Conservation (phyloP, 108 stramenopile species). For the Chaetoceros tenuissimus region DNA sequence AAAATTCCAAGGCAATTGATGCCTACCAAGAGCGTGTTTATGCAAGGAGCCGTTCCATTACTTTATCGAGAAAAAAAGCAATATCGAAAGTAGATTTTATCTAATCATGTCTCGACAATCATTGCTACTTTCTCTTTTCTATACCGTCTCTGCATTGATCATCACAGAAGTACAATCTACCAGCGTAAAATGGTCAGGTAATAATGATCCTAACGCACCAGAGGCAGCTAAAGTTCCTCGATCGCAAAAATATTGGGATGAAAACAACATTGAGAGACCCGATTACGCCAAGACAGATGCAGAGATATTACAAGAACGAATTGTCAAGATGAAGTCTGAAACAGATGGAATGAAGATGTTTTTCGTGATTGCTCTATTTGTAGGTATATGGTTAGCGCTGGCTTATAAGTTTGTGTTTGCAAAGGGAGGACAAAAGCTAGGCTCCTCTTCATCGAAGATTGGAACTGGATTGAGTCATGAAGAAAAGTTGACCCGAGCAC, state of each 20-base stretch:
- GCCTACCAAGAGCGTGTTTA: too few relatives aligned
- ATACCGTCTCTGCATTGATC: not conserved
- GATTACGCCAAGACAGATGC: slow-evolving; percentile 70
- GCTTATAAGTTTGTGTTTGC: not conserved
- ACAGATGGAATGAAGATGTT: too few relatives aligned
- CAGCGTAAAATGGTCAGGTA: not conserved
- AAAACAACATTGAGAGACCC: slow-evolving; percentile 52
- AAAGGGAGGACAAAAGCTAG: not conserved
- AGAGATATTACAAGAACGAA: slow-evolving; percentile 40
- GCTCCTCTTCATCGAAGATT: not conserved
- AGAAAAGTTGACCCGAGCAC: not conserved
- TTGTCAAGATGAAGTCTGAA: not conserved
- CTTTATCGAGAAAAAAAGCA: too few relatives aligned
- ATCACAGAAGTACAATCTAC: not conserved
- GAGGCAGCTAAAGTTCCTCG: slow-evolving; percentile 38
- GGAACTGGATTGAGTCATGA: not conserved
- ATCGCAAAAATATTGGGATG: slow-evolving; percentile 64
- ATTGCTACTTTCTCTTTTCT: not conserved
- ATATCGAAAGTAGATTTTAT: not conserved
- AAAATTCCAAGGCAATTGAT: too few relatives aligned
- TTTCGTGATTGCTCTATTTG: not conserved
- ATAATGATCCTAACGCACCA: not conserved
- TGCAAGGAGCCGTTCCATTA: too few relatives aligned
- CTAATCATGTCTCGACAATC: not conserved
- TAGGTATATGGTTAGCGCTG: not conserved